Evolutionary conservation across 768 basidiomycete genomes (phyloP).

Genomic region (Rubroboletus satanas): DNA sequence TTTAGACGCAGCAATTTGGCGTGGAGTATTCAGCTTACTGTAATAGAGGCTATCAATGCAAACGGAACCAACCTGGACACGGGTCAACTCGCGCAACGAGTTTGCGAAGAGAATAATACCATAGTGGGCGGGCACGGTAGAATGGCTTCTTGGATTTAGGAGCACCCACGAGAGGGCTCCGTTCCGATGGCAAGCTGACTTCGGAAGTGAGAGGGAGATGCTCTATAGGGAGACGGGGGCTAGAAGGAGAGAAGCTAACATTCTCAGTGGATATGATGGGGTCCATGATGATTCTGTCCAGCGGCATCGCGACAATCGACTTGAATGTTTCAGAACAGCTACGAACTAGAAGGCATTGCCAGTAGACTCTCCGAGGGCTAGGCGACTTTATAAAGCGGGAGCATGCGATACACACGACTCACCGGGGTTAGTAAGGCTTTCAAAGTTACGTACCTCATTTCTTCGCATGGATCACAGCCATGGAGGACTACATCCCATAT

Average conservation of each 20-base stretch:
- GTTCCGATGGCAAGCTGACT: slow-evolving; percentile 28
- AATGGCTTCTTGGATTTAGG: slow-evolving; percentile 40
- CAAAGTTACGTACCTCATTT: slow-evolving; percentile 21
- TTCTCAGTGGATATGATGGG: slow-evolving; percentile 36
- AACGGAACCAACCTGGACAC: slow-evolving; percentile 65
- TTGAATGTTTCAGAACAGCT: not conserved
- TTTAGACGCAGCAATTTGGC: not conserved
- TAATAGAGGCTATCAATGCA: slow-evolving; percentile 59
- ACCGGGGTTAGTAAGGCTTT: slow-evolving; percentile 5
- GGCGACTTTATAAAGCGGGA: slow-evolving; percentile 22
- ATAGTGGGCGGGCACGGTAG: slow-evolving; percentile 48
- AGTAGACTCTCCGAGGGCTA: not conserved
- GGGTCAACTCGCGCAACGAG: slow-evolving; percentile 5
- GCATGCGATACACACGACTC: slow-evolving; percentile 21
- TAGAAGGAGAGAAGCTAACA: slow-evolving; percentile 23
- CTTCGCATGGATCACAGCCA: slow-evolving; percentile 9
- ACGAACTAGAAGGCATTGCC: slow-evolving; percentile 7
- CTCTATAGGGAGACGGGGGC: slow-evolving; percentile 19
- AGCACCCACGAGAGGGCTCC: slow-evolving; percentile 29
- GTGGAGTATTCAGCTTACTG: slow-evolving; percentile 41
- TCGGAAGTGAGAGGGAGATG: slow-evolving; percentile 11
- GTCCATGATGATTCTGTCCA: slow-evolving; percentile 32
- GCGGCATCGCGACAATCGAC: slow-evolving; percentile 15
- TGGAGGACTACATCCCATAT: not conserved
- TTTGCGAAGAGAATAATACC: slow-evolving; percentile 27